Percentiles rank a stretch among this genome's conserved stretches.
phyloP scores from a whole-genome alignment of 2,329 filamentous ascomycete genomes.

The Scedosporium dehoogii region DNA sequence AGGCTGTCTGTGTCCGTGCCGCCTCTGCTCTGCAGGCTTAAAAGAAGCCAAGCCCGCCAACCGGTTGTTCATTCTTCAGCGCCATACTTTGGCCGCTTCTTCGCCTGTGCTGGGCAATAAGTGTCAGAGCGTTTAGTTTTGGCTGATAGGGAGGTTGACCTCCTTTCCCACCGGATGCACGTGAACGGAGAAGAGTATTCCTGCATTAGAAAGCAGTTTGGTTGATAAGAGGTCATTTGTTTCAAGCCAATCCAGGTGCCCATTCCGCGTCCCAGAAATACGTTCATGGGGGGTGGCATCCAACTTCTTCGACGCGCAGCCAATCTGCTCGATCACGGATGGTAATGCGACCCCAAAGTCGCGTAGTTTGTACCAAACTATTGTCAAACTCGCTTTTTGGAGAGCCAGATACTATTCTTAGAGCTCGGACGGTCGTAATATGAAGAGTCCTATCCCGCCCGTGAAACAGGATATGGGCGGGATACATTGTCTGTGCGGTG shows the following conservation, averaged over 20 bases:
- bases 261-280: not conserved
- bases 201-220: not conserved
- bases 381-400: not conserved
- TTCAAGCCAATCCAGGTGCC: not conserved
- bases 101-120: not conserved
- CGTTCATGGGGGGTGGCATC: too few relatives aligned
- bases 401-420: not conserved
- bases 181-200: not conserved
- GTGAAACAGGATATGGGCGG: too few relatives aligned
- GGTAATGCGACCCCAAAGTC: not conserved
- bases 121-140: not conserved
- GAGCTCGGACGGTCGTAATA: not conserved
- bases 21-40: not conserved
- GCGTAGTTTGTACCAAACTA: not conserved
- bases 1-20: not conserved
- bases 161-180: not conserved
- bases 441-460: too few relatives aligned
- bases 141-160: not conserved
- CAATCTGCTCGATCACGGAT: not conserved
- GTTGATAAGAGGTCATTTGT: not conserved
- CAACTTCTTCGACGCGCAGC: not conserved
- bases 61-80: not conserved
- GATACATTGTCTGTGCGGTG: too few relatives aligned
- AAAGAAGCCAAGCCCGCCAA: not conserved
- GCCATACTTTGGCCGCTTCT: not conserved